Base-by-base conservation (phyloP, 805 yeast genomes). In the Cyberlindnera sargentensis region DNA sequence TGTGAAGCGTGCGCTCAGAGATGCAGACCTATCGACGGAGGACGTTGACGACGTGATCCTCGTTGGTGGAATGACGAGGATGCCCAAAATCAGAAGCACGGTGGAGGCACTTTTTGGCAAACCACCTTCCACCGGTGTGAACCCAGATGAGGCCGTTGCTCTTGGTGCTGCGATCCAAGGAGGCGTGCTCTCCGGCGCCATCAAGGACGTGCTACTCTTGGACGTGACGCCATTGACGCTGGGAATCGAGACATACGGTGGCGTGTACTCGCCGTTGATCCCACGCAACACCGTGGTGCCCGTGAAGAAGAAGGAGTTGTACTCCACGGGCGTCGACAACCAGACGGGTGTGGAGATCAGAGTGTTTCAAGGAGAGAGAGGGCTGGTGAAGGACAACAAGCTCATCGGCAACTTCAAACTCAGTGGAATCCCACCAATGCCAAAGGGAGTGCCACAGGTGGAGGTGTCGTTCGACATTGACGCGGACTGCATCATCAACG, bases 111-210 rank as follows among this genome's bases (percentile, higher is more conserved):
- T 81, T 11, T 84, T 85, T 58, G 71, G 73, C 31, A 80, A 75
- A 58, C 70, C 73, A 47, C 90, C 91, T 34, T 82, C 80, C 42
- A 78, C 83, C 36, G 74, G 78, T 20, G 86, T 85, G 9, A 85
- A 85, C 60, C 95, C 95, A n/a, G 95, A 85, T 62, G 95, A 85
- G 64, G 90, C 93, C n/a, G 95, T 85, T 40, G 93, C 95, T 37
- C 66, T 85, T 51, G 95, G 95, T 58, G 95, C 95, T 30, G 93
- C 95, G 38, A 83, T 85, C 55, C 95, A 85, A 67, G 95, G 91
- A 56, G 95, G 90, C 53, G 82, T 85, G 34, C 67, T 85, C 44
- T 82, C 90, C 23, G 95, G 95, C 51, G 88, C 84, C 54, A 82
- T 85, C 43, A 81, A 78, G 64, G 84, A 84, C 58, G 91, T 85